These are phyloP conservation scores for Ophiostoma ips DNA, from an alignment of 2,329 filamentous ascomycete genomes.

Conservation along the genomic window DNA sequence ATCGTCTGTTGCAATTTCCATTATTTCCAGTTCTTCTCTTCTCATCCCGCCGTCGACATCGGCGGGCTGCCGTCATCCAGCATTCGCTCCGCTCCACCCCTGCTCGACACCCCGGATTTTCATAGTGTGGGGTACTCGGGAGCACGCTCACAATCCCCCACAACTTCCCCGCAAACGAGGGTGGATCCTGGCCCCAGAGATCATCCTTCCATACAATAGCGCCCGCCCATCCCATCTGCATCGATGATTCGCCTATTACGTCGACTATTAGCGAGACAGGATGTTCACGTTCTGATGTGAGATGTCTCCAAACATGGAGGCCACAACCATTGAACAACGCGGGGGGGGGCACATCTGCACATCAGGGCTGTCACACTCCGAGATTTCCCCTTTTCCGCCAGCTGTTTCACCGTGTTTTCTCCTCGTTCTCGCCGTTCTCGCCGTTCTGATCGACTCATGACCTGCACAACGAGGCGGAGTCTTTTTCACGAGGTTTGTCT, in stretches of 20 bases:
- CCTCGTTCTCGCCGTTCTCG: neutral
- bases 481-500: too few species aligned
- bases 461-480: too few species aligned
- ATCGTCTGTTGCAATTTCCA: too few species aligned
- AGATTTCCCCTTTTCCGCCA: neutral
- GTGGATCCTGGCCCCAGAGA: neutral
- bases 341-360: neutral
- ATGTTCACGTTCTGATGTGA: too few species aligned
- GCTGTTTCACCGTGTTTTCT: neutral
- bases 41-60: too few species aligned
- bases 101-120: neutral
- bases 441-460: too few species aligned
- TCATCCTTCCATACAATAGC: neutral
- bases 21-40: too few species aligned
- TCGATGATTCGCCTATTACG: neutral
- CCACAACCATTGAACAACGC: neutral
- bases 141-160: neutral
- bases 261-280: too few species aligned
- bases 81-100: neutral
- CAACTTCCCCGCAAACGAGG: slow-evolving; percentile 1
- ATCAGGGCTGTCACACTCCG: neutral
- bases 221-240: neutral
- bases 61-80: too few species aligned
- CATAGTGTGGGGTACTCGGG: neutral
- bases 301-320: neutral